Percentiles rank a stretch among this genome's conserved stretches.
Evolutionary conservation across 2,329 filamentous ascomycete genomes (phyloP).

Genomic region (Ambrosiella beaveri): DNA sequence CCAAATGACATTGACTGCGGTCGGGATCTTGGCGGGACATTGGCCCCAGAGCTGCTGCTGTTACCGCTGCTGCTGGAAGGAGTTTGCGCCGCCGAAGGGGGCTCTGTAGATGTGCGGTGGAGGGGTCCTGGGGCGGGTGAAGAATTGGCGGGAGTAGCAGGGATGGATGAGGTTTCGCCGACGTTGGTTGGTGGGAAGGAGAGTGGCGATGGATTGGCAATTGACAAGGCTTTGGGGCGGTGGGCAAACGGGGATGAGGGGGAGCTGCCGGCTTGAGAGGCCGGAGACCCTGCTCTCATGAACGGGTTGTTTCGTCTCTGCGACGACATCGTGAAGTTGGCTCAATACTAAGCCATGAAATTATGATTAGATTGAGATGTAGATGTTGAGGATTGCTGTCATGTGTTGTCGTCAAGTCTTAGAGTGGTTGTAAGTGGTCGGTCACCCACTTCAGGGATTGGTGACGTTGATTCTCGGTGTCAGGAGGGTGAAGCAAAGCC

Average conservation of each 20-base stretch:
- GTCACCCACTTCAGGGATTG: neutral
- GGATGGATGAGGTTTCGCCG: neutral
- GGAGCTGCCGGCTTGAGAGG: constrained; percentile 3
- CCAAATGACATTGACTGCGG: constrained; percentile 11
- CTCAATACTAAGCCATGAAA: neutral
- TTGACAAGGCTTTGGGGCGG: constrained; percentile 60
- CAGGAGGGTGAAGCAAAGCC: neutral
- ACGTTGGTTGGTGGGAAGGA: constrained; percentile 21
- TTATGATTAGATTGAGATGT: neutral
- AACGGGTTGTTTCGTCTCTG: constrained; percentile 72
- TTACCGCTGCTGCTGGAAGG: neutral
- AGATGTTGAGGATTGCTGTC: neutral
- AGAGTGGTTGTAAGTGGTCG: neutral
- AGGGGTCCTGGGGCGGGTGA: neutral
- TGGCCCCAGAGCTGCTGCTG: neutral
- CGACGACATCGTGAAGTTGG: constrained; percentile 25
- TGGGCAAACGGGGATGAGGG: constrained; percentile 32
- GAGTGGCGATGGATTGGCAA: constrained; percentile 40
- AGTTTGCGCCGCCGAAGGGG: neutral
- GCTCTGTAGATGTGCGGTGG: neutral
- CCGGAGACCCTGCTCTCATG: constrained; percentile 47
- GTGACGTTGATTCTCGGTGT: neutral
- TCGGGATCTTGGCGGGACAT: neutral
- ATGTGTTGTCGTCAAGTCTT: neutral
- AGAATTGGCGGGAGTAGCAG: neutral